Conservation (phyloP, 257 asterid species). For the Solanum peruvianum region DNA sequence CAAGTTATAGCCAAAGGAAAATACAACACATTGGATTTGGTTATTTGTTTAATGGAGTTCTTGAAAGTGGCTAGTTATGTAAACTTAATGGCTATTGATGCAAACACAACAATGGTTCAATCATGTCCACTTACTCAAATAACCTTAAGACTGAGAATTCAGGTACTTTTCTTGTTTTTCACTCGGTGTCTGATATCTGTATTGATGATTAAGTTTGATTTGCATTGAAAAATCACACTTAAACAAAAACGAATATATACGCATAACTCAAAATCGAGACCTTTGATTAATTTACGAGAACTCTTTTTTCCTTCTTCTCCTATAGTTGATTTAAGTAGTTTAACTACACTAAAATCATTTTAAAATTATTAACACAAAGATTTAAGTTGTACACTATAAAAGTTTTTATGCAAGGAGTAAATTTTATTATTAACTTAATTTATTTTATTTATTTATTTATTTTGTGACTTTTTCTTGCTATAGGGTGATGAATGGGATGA, state of each 20-base stretch:
- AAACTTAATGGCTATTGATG: constrained; percentile 30
- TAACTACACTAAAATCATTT: neutral
- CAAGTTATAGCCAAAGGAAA: constrained; percentile 38
- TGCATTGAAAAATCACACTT: rapidly evolving
- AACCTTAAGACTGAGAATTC: constrained; percentile 31
- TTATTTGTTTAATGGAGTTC: constrained; percentile 32
- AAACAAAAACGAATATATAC: no score
- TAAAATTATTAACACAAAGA: neutral
- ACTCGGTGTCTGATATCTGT: neutral
- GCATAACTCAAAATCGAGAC: neutral
- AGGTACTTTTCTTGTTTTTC: constrained; percentile 23
- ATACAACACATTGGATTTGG: constrained; percentile 30
- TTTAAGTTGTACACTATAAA: neutral
- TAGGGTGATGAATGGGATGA: constrained; percentile 64
- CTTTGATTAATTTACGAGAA: no score
- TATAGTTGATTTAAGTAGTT: neutral
- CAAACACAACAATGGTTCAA: constrained; percentile 31
- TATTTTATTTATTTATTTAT: neutral
- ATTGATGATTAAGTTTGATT: no score
- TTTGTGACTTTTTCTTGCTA: neutral
- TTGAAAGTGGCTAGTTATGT: constrained; percentile 29
- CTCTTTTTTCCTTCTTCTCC: neutral
- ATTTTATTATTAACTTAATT: neutral
- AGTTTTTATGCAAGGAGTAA: no score
- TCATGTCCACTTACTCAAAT: constrained; percentile 20